phyloP scores from a whole-genome alignment of 768 basidiomycete genomes.

The Suillus fuscotomentosus region DNA sequence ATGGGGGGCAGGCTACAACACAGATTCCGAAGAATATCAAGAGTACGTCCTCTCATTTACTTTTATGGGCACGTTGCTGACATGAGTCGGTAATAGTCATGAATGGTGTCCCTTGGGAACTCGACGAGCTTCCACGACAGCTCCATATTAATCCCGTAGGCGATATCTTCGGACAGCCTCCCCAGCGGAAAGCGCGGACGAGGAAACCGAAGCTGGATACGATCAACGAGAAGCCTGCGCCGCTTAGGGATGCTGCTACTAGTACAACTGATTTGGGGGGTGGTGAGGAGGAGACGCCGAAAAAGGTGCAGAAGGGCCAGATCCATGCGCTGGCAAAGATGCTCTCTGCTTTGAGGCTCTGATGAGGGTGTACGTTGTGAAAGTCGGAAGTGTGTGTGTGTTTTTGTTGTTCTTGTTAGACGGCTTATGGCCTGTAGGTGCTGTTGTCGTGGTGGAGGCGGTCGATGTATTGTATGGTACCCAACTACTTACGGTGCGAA shows the following conservation, averaged over 20 bases:
- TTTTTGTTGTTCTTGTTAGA: slow-evolving; percentile 1
- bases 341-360: slow-evolving; percentile 78
- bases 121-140: slow-evolving; percentile 66
- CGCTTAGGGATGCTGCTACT: slow-evolving; percentile 56
- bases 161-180: slow-evolving; percentile 57
- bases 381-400: slow-evolving; percentile 6
- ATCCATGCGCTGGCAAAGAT: slow-evolving; percentile 91
- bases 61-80: background rate
- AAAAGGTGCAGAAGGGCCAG: slow-evolving; percentile 89
- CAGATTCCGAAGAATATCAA: slow-evolving; percentile 72
- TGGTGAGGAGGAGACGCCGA: slow-evolving; percentile 44
- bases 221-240: slow-evolving; percentile 65
- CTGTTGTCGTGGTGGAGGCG: slow-evolving; percentile 24
- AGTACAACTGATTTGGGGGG: slow-evolving; percentile 71
- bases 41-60: slow-evolving; percentile 47
- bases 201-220: slow-evolving; percentile 70
- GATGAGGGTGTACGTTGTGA: slow-evolving; percentile 5
- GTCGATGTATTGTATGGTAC: slow-evolving; percentile 57
- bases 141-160: slow-evolving; percentile 59
- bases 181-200: slow-evolving; percentile 62
- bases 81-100: slow-evolving; percentile 47
- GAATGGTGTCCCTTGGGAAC: slow-evolving; percentile 75
- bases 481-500: slow-evolving; percentile 40
- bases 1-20: slow-evolving; percentile 24
- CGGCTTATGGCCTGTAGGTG: slow-evolving; percentile 11